Evolutionary conservation across 1,284 basidiomycete genomes (phyloP).

Genomic region (Flammula alnicola): DNA sequence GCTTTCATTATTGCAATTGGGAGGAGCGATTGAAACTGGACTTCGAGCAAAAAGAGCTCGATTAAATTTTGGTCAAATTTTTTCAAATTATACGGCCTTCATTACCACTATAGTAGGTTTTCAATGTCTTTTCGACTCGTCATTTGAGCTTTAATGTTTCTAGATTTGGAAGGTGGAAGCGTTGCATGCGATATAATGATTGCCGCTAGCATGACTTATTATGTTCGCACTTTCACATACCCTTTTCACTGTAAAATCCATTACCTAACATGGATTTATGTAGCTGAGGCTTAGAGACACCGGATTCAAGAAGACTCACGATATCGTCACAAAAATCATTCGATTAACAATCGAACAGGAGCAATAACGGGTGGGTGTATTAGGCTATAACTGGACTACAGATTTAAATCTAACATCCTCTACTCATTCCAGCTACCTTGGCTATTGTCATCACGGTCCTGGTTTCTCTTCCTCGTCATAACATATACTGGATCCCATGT

Average conservation of each 20-base stretch:
- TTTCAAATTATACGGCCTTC: too few relatives aligned
- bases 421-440: not conserved
- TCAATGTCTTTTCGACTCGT: not conserved
- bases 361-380: constrained; percentile 10
- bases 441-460: constrained; percentile 3
- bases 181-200: constrained; percentile 13
- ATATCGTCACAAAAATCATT: constrained; percentile 8
- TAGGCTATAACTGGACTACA: too few relatives aligned
- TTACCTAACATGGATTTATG: not conserved
- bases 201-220: constrained; percentile 16
- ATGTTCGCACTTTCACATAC: too few relatives aligned
- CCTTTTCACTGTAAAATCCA: not conserved
- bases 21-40: not conserved
- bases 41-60: not conserved
- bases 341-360: constrained; percentile 12
- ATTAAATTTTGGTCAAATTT: too few relatives aligned
- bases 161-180: constrained; percentile 12
- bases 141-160: not conserved
- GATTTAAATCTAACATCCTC: not conserved
- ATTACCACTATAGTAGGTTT: constrained; percentile 1
- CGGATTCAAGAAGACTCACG: constrained; percentile 11
- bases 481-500: not conserved
- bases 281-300: constrained; percentile 2
- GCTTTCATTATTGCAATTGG: constrained; percentile 10
- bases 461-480: not conserved